Conservation (phyloP, 2,329 filamentous ascomycete genomes). For the Macrophomina pseudophaseolina region DNA sequence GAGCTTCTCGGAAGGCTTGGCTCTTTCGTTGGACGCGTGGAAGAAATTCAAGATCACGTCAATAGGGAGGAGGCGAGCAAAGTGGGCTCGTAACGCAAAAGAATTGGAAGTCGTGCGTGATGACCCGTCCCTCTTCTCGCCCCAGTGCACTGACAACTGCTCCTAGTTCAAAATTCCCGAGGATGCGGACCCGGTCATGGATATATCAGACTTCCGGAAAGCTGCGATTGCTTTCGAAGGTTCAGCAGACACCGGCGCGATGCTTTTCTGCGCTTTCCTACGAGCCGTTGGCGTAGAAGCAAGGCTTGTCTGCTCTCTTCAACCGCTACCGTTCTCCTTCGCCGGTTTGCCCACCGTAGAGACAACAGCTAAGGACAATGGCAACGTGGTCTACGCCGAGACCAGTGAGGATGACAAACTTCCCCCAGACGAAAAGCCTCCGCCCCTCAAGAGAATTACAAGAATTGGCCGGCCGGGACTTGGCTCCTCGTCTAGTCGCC, state of each 20-base stretch:
- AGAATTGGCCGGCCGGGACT: slow-evolving; percentile 15
- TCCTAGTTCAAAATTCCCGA: slow-evolving; percentile 61
- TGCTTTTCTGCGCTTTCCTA: slow-evolving; percentile 87
- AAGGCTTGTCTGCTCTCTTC: slow-evolving; percentile 87
- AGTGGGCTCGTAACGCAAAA: slow-evolving; percentile 75
- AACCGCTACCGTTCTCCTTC: slow-evolving; percentile 73
- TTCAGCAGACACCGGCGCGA: slow-evolving; percentile 86
- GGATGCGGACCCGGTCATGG: slow-evolving; percentile 70
- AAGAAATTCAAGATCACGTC: slow-evolving; percentile 25
- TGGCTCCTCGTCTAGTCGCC: not conserved
- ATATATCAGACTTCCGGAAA: slow-evolving; percentile 73
- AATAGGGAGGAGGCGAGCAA: slow-evolving; percentile 44
- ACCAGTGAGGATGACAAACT: not conserved
- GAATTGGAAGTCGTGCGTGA: slow-evolving; percentile 32
- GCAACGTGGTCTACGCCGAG: slow-evolving; percentile 32
- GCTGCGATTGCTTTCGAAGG: slow-evolving; percentile 74
- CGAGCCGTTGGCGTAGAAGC: slow-evolving; percentile 81
- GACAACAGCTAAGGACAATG: slow-evolving; percentile 34
- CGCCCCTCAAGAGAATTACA: slow-evolving; percentile 19
- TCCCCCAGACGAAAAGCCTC: not conserved
- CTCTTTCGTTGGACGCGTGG: slow-evolving; percentile 49
- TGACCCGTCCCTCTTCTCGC: not conserved
- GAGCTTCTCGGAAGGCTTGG: slow-evolving; percentile 79
- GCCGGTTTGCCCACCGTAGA: slow-evolving; percentile 34
- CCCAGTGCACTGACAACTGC: not conserved